Conservation (phyloP, 192 early-diverging fungal species). For the Oehlia diaphana region DNA sequence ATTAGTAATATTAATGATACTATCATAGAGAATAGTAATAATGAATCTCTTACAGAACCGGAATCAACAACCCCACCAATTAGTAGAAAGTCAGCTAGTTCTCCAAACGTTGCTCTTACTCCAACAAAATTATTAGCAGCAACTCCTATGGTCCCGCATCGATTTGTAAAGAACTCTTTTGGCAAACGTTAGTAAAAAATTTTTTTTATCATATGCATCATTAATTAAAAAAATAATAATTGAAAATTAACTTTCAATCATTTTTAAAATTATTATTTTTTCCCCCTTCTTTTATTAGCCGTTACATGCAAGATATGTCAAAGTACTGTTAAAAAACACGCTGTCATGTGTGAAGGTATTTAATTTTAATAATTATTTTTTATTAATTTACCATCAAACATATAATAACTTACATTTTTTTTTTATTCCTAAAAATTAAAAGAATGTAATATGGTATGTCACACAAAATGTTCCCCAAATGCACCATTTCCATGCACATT, state of each 20-base stretch:
- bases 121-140: conserved; percentile 25
- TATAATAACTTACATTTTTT: not conserved
- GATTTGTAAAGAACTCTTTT: conserved; percentile 59
- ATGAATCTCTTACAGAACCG: not conserved
- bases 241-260: no score
- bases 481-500: conserved; percentile 8
- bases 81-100: not conserved
- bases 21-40: not conserved
- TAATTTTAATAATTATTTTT: not conserved
- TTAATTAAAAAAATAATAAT: no score
- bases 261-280: not conserved
- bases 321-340: conserved; percentile 44
- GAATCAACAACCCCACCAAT: not conserved
- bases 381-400: not conserved
- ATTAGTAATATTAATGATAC: not conserved
- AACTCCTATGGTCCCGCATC: conserved; percentile 37
- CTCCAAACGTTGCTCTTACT: conserved; percentile 28
- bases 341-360: conserved; percentile 57
- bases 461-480: conserved; percentile 1
- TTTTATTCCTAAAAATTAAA: not conserved
- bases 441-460: conserved; percentile 24
- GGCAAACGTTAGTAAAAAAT: conserved; percentile 49
- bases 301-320: conserved; percentile 55
- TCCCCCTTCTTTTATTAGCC: conserved; percentile 31
- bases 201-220: no score